phyloP scores from a whole-genome alignment of 179 eudicot genomes.

The Gypsophila paniculata region DNA sequence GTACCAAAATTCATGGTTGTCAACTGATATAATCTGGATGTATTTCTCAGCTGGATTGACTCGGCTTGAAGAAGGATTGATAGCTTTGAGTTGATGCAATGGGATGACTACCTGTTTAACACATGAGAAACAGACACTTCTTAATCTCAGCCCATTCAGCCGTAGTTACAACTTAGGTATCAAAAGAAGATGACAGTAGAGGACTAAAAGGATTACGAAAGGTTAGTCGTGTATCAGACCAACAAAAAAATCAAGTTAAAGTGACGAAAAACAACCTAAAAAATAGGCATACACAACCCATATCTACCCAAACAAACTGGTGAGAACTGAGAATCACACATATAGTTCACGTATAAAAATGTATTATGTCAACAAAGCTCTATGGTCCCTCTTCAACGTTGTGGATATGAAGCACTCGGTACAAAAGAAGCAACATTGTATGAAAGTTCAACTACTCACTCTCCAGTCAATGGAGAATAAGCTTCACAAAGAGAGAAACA shows the following conservation, averaged over 20 bases:
- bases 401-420: neutral
- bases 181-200: neutral
- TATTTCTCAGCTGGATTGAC: constrained; percentile 42
- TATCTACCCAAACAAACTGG: neutral
- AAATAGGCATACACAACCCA: neutral
- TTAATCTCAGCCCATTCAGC: too few species aligned
- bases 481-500: neutral
- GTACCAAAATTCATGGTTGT: constrained; percentile 51
- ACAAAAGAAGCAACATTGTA: neutral
- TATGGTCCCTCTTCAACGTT: neutral
- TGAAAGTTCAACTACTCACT: neutral
- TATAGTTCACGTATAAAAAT: neutral
- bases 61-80: constrained; percentile 42
- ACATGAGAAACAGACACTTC: constrained; percentile 8
- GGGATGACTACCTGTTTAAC: constrained; percentile 40
- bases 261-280: neutral
- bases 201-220: neutral
- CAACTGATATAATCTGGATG: constrained; percentile 42
- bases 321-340: neutral
- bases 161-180: neutral
- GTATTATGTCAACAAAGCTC: neutral
- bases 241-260: neutral
- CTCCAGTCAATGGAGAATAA: neutral
- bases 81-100: constrained; percentile 48
- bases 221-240: neutral